Base-by-base conservation (phyloP, 805 yeast species). In the Saccharomycopsis sp. region DNA sequence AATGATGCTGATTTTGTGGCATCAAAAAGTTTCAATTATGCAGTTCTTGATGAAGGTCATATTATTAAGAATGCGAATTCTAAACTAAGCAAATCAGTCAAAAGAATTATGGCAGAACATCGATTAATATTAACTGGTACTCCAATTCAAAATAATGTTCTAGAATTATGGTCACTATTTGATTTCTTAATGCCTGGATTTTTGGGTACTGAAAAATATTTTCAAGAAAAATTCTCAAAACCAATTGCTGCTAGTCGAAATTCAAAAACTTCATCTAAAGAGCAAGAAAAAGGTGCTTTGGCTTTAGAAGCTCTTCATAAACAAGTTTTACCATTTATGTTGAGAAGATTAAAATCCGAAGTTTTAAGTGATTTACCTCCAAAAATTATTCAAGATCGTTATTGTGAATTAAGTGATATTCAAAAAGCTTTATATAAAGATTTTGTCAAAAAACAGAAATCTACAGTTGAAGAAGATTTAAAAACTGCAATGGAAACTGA, bases 161-260 rank as follows among this genome's bases (percentile, higher is more conserved):
- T 92, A 32, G 99, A 92, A 59, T 65, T 92, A 47, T 92, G 99
- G 99, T 92, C 98, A 3, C 66, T 92, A 53, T 92, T 92, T 66
- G 98, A 92, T 59, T 92, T 87, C 59, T 67, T 92, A 58, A 92
- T 92, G 99, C 99, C 99, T 2, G 99, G 99, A 0, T 92, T 92
- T 54, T 66, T 92, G 49, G 99, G 99, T 12, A 79, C 94, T 2
- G 98, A 92, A 54, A 89, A 87, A 59, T 72, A 80, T 37, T 92
- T 92, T 64, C 92, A 87, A 53, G 97, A 89, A 47, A 73, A 88
- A 50, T 92, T 89, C 67, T 94, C 96, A n/a, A 88, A 88, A 54
- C 99, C 99, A 2, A 92, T 92, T 57, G 89, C 96, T 3, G 89
- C 94, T 2, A 81, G 95, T 31, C 70, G 96, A 55, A 85, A 83